Conservation (phyloP, 2,329 filamentous ascomycete genomes). For the Epichloe bromicola region DNA sequence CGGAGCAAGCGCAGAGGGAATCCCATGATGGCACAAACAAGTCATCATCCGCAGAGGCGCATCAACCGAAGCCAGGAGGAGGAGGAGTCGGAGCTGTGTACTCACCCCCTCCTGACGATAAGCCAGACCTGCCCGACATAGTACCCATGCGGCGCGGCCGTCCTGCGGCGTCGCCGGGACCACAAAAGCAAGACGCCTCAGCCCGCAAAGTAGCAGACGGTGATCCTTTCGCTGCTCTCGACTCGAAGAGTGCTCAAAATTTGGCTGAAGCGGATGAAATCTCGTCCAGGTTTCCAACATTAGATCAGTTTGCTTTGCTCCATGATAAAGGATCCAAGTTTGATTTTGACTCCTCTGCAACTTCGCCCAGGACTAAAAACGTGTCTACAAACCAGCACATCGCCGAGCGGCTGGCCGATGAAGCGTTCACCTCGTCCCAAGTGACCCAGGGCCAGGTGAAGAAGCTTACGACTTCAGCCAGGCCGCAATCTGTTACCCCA, state of each 20-base stretch:
- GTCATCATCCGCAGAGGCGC: constrained; percentile 35
- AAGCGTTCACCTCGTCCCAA: constrained; percentile 54
- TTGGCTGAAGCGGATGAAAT: constrained; percentile 57
- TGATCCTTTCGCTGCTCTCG: constrained; percentile 86
- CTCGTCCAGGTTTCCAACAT: constrained; percentile 71
- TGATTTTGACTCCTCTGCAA: constrained; percentile 54
- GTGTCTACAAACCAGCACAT: constrained; percentile 47
- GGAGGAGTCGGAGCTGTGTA: constrained; percentile 80
- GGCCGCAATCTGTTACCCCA: constrained; percentile 20
- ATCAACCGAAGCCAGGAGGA: constrained; percentile 38
- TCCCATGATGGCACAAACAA: constrained; percentile 25
- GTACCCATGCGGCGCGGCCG: constrained; percentile 88
- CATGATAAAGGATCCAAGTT: constrained; percentile 78
- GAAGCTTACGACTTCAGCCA: constrained; percentile 11
- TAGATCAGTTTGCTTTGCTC: constrained; percentile 85
- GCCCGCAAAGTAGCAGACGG: constrained; percentile 52
- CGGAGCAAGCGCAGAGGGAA: constrained; percentile 51
- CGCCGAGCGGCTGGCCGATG: constrained; percentile 66
- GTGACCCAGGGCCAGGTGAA: constrained; percentile 5
- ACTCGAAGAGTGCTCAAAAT: constrained; percentile 40
- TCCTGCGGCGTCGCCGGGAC: constrained; percentile 26
- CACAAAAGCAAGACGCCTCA: constrained; percentile 40
- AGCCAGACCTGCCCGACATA: constrained; percentile 71
- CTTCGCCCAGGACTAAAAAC: constrained; percentile 36
- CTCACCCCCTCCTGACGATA: constrained; percentile 57